These are phyloP conservation scores for Phytophthora syringae DNA, from an alignment of 352 stramenopile genomes.

Conservation along the genomic window DNA sequence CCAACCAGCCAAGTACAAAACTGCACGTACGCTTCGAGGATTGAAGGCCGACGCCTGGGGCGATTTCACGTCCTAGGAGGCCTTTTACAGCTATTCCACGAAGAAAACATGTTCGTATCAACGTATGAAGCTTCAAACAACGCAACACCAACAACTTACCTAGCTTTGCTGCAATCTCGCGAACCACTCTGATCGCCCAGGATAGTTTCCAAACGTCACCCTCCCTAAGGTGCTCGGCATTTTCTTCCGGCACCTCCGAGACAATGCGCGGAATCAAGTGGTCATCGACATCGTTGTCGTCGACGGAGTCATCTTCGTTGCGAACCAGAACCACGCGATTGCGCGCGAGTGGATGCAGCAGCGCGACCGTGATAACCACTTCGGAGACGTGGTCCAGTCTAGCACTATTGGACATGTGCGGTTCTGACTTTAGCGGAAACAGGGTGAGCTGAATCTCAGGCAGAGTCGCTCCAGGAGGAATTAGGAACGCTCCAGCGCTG, in stretches of 20 bases:
- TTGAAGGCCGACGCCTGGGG: constrained; percentile 39
- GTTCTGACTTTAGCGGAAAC: constrained; percentile 86
- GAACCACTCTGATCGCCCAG: constrained; percentile 62
- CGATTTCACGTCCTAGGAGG: constrained; percentile 48
- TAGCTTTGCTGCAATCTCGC: constrained; percentile 54
- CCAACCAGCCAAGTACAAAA: too few species aligned
- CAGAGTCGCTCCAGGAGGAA: constrained; percentile 62
- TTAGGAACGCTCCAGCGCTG: constrained; percentile 78
- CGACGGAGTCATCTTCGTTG: constrained; percentile 39
- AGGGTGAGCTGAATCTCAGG: constrained; percentile 91
- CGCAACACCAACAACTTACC: constrained; percentile 30
- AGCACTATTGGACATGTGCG: constrained; percentile 64
- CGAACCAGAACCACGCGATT: constrained; percentile 55
- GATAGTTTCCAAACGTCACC: constrained; percentile 73
- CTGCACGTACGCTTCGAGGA: constrained; percentile 40
- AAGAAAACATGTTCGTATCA: constrained; percentile 1
- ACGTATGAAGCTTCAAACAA: background rate
- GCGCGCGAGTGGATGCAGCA: constrained; percentile 63
- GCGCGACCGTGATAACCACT: constrained; percentile 84
- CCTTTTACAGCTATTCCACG: constrained; percentile 44
- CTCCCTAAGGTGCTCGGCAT: constrained; percentile 55
- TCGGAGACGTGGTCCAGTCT: constrained; percentile 49
- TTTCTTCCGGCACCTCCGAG: constrained; percentile 53
- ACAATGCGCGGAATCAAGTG: constrained; percentile 54
- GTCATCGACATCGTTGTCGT: constrained; percentile 42